Base-by-base conservation (phyloP, 2,329 filamentous ascomycete species). In the Paecilomyces fulvus region DNA sequence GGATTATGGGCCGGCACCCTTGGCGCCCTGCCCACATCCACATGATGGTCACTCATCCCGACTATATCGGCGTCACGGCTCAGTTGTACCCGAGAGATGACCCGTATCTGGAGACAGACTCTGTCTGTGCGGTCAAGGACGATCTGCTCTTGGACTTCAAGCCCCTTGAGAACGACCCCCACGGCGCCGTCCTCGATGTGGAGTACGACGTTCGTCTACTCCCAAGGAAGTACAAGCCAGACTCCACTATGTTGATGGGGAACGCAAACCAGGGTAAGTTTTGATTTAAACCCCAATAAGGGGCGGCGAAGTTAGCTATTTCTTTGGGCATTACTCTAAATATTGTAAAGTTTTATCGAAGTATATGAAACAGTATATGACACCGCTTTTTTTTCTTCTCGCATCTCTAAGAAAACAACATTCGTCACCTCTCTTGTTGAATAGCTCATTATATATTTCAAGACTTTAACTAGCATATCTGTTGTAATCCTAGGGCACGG, bases 21-120 rank as follows among this genome's bases (percentile, higher is more conserved):
- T 81, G 82, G 79, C 75, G 82, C 53, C 82, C 82, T n/a, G 82
- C 81, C 7, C 82, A 84, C 67, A 83, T 84, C 59, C 82, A 84
- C 69, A 67, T 83, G 30, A 83, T 82, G 75, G 52, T 77, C 64
- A 81, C 76, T 51, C 78, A 80, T 64, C 77, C 79, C 60, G 74
- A 78, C 63, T 83, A 81, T 73, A 80, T 79, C 70, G 78, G 78
- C 46, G 73, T 83, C 58, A 80, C 80, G 66, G 82, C 79, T 55
- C 80, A 83, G 70, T 75, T 83, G 65, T 84, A 82, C 70, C 81
- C 81, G 63, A 77, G 75, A 56, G 80, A 83, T 64, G 82, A 84
- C 73, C 79, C 77, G 17, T 81, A 80, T 67, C 75, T 83, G 37
- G 70, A 73, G 59, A 83, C 79, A 61, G 82, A 84, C 71, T 81